Evolutionary conservation across 2,329 filamentous ascomycete genomes (phyloP).

Genomic region (Phialophora verrucosa): DNA sequence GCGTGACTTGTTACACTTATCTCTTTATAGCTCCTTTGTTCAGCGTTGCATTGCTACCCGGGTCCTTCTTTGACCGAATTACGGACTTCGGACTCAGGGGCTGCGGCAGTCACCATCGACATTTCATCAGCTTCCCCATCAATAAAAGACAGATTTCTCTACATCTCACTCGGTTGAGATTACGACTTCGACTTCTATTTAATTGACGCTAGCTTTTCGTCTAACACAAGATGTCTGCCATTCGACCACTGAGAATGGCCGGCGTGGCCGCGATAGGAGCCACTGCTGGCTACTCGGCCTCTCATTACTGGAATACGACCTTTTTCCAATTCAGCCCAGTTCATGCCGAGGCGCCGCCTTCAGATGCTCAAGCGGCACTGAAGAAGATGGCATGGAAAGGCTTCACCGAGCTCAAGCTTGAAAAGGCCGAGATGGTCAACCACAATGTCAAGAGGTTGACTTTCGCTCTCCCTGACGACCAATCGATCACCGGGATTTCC

Average conservation of each 20-base stretch:
- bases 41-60: not conserved
- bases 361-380: conserved; percentile 37
- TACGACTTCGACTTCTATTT: not conserved
- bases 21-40: not conserved
- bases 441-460: conserved; percentile 65
- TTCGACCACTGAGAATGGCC: conserved; percentile 28
- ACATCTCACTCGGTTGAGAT: not conserved
- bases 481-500: conserved; percentile 56
- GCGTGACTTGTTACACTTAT: not conserved
- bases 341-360: conserved; percentile 39
- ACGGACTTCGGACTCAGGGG: conserved; percentile 8
- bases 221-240: conserved; percentile 26
- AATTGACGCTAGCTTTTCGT: not conserved
- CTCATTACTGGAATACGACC: conserved; percentile 33
- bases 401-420: conserved; percentile 57
- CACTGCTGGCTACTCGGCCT: conserved; percentile 31
- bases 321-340: conserved; percentile 33
- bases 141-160: conserved; percentile 1
- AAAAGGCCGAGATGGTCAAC: conserved; percentile 60
- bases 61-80: not conserved
- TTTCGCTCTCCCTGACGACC: conserved; percentile 60
- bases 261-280: conserved; percentile 28
- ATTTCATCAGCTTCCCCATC: not conserved
- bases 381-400: conserved; percentile 41
- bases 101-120: not conserved